phyloP scores from a whole-genome alignment of 441 rosid genomes.

The Mallotus japonicus region DNA sequence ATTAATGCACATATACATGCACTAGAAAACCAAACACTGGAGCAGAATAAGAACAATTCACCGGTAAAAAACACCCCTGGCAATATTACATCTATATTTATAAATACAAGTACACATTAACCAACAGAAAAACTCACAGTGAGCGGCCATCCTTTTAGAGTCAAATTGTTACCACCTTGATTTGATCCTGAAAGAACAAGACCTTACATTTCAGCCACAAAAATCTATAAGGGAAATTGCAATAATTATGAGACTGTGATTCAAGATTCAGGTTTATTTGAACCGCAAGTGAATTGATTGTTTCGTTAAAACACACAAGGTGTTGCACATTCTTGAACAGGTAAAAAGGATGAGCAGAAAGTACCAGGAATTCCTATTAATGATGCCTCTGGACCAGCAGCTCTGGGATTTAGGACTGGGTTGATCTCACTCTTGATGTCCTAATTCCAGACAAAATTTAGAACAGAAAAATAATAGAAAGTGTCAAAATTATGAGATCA shows the following conservation, averaged over 20 bases:
- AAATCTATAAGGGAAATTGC: constrained; percentile 14
- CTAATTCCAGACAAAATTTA: constrained; percentile 43
- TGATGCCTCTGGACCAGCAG: constrained; percentile 81
- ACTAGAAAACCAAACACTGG: background rate
- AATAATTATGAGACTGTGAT: constrained; percentile 3
- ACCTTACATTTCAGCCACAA: constrained; percentile 10
- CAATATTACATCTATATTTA: constrained; percentile 1
- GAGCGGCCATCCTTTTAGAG: constrained; percentile 96
- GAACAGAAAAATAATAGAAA: constrained; percentile 9
- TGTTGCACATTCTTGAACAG: constrained; percentile 8
- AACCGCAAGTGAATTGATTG: background rate
- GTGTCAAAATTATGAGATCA: constrained; percentile 6
- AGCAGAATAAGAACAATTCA: constrained; percentile 2
- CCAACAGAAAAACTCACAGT: constrained; percentile 49
- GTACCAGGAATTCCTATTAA: constrained; percentile 79
- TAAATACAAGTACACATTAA: constrained; percentile 5
- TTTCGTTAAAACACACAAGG: constrained; percentile 4
- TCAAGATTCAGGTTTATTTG: background rate
- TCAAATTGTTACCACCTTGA: constrained; percentile 76
- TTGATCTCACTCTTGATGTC: constrained; percentile 87
- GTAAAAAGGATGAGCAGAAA: constrained; percentile 20
- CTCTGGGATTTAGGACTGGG: constrained; percentile 75
- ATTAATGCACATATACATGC: background rate
- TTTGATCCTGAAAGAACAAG: constrained; percentile 65
- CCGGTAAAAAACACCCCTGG: background rate